phyloP scores from a whole-genome alignment of 805 yeast genomes.

The Yamadazyma laniorum region DNA sequence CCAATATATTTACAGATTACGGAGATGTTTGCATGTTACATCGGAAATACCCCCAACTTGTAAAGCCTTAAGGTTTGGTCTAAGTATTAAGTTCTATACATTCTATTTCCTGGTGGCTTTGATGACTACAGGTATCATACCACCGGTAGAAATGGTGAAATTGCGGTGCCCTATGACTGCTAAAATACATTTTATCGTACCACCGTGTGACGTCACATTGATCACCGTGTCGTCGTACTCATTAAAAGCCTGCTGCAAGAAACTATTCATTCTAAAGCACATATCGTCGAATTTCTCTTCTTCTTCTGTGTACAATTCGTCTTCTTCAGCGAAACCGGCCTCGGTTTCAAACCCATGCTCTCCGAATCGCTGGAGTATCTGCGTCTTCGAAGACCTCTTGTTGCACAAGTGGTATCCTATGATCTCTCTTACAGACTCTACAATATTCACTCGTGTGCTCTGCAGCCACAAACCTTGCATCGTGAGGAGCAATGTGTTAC shows the following conservation, averaged over 20 bases:
- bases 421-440: constrained; percentile 56
- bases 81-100: too few species aligned
- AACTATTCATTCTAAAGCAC: constrained; percentile 46
- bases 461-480: constrained; percentile 39
- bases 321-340: constrained; percentile 48
- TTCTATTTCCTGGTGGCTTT: constrained; percentile 35
- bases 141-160: constrained; percentile 61
- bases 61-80: too few species aligned
- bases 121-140: constrained; percentile 60
- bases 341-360: constrained; percentile 36
- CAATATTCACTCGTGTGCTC: constrained; percentile 26
- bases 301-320: constrained; percentile 41
- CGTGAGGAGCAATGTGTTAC: constrained; percentile 53
- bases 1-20: too few species aligned
- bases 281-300: constrained; percentile 50
- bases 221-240: constrained; percentile 24
- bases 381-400: constrained; percentile 44
- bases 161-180: constrained; percentile 50
- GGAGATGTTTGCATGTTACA: too few species aligned
- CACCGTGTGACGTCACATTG: constrained; percentile 52
- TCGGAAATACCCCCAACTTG: too few species aligned
- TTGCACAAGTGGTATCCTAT: constrained; percentile 63
- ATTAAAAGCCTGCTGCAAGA: constrained; percentile 35
- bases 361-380: constrained; percentile 38
- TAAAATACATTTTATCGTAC: constrained; percentile 48